phyloP scores from a whole-genome alignment of 1,284 basidiomycete genomes.

The Porodaedalea pini region DNA sequence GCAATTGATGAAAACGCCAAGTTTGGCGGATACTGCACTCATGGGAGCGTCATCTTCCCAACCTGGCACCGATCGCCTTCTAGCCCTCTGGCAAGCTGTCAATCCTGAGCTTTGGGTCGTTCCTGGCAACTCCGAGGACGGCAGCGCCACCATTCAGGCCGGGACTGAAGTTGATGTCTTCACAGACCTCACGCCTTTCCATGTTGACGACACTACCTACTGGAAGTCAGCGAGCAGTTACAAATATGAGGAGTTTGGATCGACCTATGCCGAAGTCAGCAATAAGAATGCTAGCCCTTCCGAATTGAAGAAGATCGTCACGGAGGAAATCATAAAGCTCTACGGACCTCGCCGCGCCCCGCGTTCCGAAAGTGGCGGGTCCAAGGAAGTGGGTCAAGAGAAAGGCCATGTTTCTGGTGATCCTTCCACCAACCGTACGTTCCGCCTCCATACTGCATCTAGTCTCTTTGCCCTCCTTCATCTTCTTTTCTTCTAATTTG shows the following conservation, averaged over 20 bases:
- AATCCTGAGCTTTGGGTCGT: constrained; percentile 39
- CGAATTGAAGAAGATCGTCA: background rate
- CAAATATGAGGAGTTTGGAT: background rate
- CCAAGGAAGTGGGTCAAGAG: no score
- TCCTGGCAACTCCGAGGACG: constrained; percentile 30
- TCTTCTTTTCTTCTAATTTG: background rate
- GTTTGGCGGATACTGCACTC: constrained; percentile 47
- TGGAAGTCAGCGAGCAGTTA: background rate
- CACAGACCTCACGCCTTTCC: constrained; percentile 1
- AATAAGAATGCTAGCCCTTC: background rate
- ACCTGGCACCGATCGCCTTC: constrained; percentile 51
- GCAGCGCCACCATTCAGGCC: constrained; percentile 22
- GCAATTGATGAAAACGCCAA: constrained; percentile 27
- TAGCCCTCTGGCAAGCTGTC: constrained; percentile 42
- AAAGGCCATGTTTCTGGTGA: no score
- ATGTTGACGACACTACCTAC: background rate
- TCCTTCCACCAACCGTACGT: background rate
- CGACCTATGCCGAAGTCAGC: background rate
- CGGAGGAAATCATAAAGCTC: background rate
- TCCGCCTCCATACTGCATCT: background rate
- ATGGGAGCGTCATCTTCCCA: constrained; percentile 48
- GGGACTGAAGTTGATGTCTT: background rate
- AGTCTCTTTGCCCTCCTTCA: no score
- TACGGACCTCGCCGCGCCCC: constrained; percentile 1
- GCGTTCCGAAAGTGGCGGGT: background rate